Percentiles rank a stretch among this genome's conserved stretches.
phyloP scores from a whole-genome alignment of 1,284 basidiomycete genomes.

The Cryptococcus sp. region DNA sequence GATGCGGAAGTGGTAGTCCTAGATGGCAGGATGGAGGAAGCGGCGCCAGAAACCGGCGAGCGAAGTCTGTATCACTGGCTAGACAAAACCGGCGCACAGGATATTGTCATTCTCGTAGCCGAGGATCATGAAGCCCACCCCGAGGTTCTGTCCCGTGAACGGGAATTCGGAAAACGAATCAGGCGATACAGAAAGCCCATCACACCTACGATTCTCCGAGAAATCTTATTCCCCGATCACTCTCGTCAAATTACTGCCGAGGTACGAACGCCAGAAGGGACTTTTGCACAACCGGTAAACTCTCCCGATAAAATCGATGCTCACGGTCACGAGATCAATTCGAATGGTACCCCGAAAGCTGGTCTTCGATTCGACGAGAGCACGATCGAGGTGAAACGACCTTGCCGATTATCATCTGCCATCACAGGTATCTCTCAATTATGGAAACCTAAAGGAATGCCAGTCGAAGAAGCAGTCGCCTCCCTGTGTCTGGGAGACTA shows the following conservation, averaged over 20 bases:
- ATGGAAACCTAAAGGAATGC: conserved; percentile 32
- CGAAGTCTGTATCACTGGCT: conserved; percentile 11
- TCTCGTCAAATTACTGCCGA: conserved; percentile 5
- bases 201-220: conserved; percentile 32
- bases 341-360: background rate
- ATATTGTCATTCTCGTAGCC: conserved; percentile 31
- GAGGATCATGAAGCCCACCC: conserved; percentile 19
- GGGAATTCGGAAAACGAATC: conserved; percentile 11
- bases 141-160: conserved; percentile 9
- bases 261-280: background rate
- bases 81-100: conserved; percentile 13
- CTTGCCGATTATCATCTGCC: conserved; percentile 22
- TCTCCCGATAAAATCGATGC: conserved; percentile 12
- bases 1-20: conserved; percentile 38
- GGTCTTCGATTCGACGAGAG: conserved; percentile 1
- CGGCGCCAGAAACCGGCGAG: background rate
- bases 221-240: conserved; percentile 28
- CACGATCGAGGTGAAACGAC: background rate
- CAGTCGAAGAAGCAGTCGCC: conserved; percentile 36
- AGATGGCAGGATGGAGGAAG: conserved; percentile 27
- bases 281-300: conserved; percentile 2
- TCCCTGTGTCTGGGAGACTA: conserved; percentile 36
- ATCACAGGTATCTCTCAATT: conserved; percentile 8
- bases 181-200: conserved; percentile 34
- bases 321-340: conserved; percentile 4